These are phyloP conservation scores for Hawksworthiomyces lignivorus DNA, from an alignment of 2,329 filamentous ascomycete species.

Conservation along the genomic window DNA sequence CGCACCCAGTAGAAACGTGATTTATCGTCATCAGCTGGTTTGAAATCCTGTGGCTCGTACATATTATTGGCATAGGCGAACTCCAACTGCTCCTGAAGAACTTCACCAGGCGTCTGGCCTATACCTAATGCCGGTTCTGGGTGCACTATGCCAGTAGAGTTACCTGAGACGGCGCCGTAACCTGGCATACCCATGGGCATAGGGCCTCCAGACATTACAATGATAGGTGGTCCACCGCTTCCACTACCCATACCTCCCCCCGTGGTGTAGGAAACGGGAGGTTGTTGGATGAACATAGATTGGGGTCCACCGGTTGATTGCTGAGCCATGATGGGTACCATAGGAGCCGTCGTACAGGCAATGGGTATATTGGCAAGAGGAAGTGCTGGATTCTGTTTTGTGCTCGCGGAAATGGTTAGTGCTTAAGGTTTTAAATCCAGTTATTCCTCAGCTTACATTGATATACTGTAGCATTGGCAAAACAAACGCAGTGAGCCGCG, in stretches of 20 bases:
- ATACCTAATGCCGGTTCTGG: conserved; percentile 44
- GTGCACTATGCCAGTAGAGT: conserved; percentile 22
- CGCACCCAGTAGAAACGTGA: conserved; percentile 54
- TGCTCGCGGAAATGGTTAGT: too few species aligned
- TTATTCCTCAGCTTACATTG: too few species aligned
- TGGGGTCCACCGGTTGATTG: conserved; percentile 8
- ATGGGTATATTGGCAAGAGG: conserved; percentile 7
- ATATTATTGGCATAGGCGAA: conserved; percentile 42
- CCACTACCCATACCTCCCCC: conserved; percentile 7
- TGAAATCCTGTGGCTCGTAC: conserved; percentile 54
- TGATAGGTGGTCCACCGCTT: conserved; percentile 16
- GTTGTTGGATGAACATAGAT: background rate
- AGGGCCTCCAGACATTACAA: conserved; percentile 23
- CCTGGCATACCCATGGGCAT: conserved; percentile 4
- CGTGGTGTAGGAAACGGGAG: conserved; percentile 9
- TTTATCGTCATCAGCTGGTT: conserved; percentile 53
- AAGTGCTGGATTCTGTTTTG: conserved; percentile 1
- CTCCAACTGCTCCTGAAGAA: conserved; percentile 38
- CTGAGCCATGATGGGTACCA: conserved; percentile 11
- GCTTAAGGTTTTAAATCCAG: too few species aligned
- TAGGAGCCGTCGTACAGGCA: conserved; percentile 13
- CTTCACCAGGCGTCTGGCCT: conserved; percentile 42
- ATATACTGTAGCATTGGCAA: too few species aligned
- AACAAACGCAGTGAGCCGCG: too few species aligned
- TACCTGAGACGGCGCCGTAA: conserved; percentile 4